These are phyloP conservation scores for Tetrapisispora namnaoensis DNA, from an alignment of 805 yeast species.

Conservation along the genomic window DNA sequence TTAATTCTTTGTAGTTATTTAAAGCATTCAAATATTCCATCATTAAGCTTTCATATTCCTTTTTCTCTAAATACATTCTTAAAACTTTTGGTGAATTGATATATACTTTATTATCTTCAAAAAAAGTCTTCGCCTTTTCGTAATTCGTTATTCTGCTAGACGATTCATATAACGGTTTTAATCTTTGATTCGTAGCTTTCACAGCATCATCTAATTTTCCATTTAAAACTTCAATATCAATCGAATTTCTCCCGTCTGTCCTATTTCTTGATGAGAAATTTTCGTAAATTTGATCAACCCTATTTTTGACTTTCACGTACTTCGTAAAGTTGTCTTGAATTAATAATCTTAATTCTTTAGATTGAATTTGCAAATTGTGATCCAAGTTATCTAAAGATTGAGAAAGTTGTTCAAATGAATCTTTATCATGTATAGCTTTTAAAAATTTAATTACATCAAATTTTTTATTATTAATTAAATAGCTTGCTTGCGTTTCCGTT, in stretches of 20 bases:
- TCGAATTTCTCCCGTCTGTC: conserved; percentile 9
- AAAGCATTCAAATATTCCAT: conserved; percentile 48
- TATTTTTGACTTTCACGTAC: conserved; percentile 56
- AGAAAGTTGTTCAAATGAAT: conserved; percentile 42
- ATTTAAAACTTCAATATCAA: conserved; percentile 29
- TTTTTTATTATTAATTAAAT: conserved; percentile 45
- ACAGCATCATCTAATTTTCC: conserved; percentile 41
- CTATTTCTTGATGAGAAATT: conserved; percentile 35
- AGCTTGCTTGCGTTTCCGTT: conserved; percentile 33
- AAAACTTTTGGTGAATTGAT: conserved; percentile 50
- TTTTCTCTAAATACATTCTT: conserved; percentile 32
- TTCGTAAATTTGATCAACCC: conserved; percentile 48
- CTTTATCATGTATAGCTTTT: conserved; percentile 45
- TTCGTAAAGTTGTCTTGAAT: conserved; percentile 52
- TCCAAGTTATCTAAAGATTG: conserved; percentile 42
- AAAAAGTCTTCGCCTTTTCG: conserved; percentile 39
- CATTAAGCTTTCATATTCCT: conserved; percentile 50
- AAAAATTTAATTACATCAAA: conserved; percentile 51
- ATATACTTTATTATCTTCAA: conserved; percentile 43
- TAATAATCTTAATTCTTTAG: conserved; percentile 39
- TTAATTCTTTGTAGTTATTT: conserved; percentile 17
- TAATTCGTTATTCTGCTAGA: conserved; percentile 40
- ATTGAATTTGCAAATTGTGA: conserved; percentile 38
- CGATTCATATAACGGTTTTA: conserved; percentile 51
- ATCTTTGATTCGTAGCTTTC: conserved; percentile 41